Base-by-base conservation (phyloP, 495 filamentous ascomycete genomes). In the Penicillium egyptiacum region DNA sequence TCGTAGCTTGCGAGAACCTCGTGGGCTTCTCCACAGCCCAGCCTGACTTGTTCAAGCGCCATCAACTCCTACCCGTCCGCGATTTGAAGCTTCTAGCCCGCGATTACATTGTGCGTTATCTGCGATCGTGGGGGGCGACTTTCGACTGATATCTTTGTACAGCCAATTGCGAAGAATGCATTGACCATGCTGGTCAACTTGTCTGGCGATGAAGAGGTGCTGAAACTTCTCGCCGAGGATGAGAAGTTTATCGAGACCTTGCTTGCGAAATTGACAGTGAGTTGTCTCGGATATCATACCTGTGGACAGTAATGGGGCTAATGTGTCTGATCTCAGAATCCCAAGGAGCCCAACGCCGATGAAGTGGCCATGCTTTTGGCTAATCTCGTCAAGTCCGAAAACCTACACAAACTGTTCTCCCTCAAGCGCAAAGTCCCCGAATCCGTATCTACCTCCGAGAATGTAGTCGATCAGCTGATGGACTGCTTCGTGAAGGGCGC, bases 401-500 rank as follows among this genome's bases (percentile, higher is more conserved):
- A 78, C 7, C 72, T 96, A 30, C 83, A 85, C 53, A 82, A 82
- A 42, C 72, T 98, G 23, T 65, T 89, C 14, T 74, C 75, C 2
- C 74, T 88, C 25, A 87, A 86, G 60, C 85, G 89, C 47, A 70
- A 83, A 10, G 50, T 65, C 37, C 86, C 88, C 6, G 79, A 79
- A 16, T 78, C 82, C 23, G 75, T 87, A 20, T 92, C 92, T 4
- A 78, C 67, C 5, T 87, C 88, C 4, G 78, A 85, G 30, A 76
- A 84, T 41, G 88, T 88, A 12, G 83, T 97, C 49, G 90, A 96
- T 68, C 95, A 98, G 67, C 75, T 98, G 19, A 86, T 98, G 63
- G 94, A 96, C 69, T 87, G 93, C 64, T 98, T 98, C 67, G 95
- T 98, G 54, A 92, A 91, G 73, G 92, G 92, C 12, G 85, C 88